Evolutionary conservation across 2,329 filamentous ascomycete species (phyloP).

Genomic region (Macrophomina tecta): DNA sequence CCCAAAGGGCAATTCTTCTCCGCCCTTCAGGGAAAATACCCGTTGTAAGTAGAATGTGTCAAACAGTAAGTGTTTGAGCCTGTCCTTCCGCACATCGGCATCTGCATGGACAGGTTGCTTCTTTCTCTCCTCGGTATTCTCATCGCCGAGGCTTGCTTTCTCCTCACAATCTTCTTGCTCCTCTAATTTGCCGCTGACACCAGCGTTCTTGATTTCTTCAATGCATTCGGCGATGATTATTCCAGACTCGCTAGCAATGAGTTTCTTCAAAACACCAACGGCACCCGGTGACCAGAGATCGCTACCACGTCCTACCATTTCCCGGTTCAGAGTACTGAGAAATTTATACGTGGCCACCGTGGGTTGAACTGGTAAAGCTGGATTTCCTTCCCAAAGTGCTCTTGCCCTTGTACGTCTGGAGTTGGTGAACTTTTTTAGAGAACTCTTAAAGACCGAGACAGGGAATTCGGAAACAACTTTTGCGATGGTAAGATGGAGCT

Average conservation of each 20-base stretch:
- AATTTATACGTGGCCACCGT: slow-evolving; percentile 77
- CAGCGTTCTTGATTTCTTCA: slow-evolving; percentile 31
- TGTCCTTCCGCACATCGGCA: slow-evolving; percentile 34
- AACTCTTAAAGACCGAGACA: slow-evolving; percentile 50
- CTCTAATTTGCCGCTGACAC: background rate
- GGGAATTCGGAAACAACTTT: slow-evolving; percentile 57
- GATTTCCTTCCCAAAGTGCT: slow-evolving; percentile 80
- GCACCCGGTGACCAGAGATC: slow-evolving; percentile 83
- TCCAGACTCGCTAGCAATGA: slow-evolving; percentile 58
- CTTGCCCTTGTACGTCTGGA: slow-evolving; percentile 63
- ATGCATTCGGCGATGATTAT: slow-evolving; percentile 44
- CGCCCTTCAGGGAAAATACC: slow-evolving; percentile 32
- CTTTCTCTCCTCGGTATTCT: background rate
- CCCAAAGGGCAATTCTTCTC: slow-evolving; percentile 23
- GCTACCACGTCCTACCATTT: slow-evolving; percentile 73
- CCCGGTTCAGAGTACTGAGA: slow-evolving; percentile 66
- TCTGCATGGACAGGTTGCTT: background rate
- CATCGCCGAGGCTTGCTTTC: slow-evolving; percentile 27
- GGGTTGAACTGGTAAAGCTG: slow-evolving; percentile 77
- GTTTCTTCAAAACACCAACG: slow-evolving; percentile 66
- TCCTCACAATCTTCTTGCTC: slow-evolving; percentile 3
- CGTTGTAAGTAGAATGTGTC: slow-evolving; percentile 52
- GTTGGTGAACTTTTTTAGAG: slow-evolving; percentile 51
- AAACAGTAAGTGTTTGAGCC: slow-evolving; percentile 49
- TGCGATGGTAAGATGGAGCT: slow-evolving; percentile 69